Evolutionary conservation across 202 grass and related monocot genomes (phyloP).

Genomic region (Zizania palustris): DNA sequence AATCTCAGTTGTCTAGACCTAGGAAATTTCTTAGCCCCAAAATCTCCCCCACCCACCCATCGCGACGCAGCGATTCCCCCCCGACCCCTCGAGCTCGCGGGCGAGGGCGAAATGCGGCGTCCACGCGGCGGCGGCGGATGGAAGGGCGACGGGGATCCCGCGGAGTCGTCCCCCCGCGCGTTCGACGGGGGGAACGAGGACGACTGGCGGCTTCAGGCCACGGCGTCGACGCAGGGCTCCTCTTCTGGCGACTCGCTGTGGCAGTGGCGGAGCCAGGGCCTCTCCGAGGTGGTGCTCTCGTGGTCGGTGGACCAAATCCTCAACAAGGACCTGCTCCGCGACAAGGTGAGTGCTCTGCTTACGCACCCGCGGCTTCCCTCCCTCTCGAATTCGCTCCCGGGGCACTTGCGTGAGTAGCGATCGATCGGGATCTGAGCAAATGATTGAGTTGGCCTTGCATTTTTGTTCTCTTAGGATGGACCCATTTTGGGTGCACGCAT

Average conservation of each 20-base stretch:
- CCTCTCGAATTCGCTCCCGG: constrained; percentile 13
- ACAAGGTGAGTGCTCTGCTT: constrained; percentile 52
- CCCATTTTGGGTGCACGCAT: constrained; percentile 18
- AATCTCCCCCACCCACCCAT: background rate
- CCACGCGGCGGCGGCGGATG: background rate
- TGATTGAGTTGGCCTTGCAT: background rate
- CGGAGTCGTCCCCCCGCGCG: constrained; percentile 3
- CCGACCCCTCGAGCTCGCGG: background rate
- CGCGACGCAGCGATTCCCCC: background rate
- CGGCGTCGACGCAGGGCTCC: background rate
- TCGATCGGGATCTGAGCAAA: constrained; percentile 36
- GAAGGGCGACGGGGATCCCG: constrained; percentile 8
- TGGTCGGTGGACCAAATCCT: constrained; percentile 75
- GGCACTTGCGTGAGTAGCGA: constrained; percentile 1
- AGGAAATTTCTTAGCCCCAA: too few species aligned
- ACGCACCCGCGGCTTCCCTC: background rate
- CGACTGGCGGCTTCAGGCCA: background rate
- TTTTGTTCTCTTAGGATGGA: background rate
- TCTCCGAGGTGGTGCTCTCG: constrained; percentile 61
- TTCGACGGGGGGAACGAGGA: constrained; percentile 19
- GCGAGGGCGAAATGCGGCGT: background rate
- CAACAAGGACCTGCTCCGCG: constrained; percentile 64
- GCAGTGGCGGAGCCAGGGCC: constrained; percentile 40
- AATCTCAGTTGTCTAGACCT: background rate
- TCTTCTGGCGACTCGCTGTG: constrained; percentile 33